Percentiles rank a stretch among this genome's conserved stretches.
These are phyloP conservation scores for Daldinia grandis DNA, from an alignment of 495 filamentous ascomycete genomes.

Conservation along the genomic window DNA sequence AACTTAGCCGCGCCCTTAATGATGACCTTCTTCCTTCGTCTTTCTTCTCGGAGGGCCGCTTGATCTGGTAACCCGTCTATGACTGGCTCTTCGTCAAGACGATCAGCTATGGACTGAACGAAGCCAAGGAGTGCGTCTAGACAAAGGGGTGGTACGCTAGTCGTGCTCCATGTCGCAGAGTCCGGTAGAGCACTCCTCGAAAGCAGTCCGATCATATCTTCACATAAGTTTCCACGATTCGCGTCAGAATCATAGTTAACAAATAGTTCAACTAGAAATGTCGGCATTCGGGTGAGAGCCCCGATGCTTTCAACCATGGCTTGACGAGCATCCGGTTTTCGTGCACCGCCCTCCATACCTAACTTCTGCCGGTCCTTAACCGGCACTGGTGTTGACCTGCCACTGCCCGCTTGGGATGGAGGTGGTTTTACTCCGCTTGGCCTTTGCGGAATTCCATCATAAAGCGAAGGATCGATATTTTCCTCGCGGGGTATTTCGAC, in stretches of 20 bases:
- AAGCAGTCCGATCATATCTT: constrained; percentile 92
- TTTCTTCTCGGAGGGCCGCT: constrained; percentile 69
- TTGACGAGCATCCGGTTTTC: constrained; percentile 93
- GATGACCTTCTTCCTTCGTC: constrained; percentile 83
- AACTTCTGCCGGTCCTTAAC: constrained; percentile 94
- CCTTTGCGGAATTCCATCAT: constrained; percentile 90
- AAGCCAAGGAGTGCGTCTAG: constrained; percentile 91
- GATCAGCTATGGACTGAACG: constrained; percentile 88
- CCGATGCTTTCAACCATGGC: constrained; percentile 99
- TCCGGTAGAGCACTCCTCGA: constrained; percentile 96
- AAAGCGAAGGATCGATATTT: constrained; percentile 89
- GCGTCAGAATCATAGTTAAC: constrained; percentile 98
- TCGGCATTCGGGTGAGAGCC: constrained; percentile 87
- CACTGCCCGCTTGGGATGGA: constrained; percentile 79
- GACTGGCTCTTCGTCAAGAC: constrained; percentile 74
- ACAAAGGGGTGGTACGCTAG: constrained; percentile 95
- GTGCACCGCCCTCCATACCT: constrained; percentile 88
- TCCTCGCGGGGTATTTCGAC: constrained; percentile 91
- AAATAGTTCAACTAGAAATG: constrained; percentile 93
- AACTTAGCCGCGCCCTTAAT: constrained; percentile 90
- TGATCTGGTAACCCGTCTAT: constrained; percentile 74
- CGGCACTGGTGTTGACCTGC: constrained; percentile 88
- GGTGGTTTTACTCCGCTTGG: constrained; percentile 85
- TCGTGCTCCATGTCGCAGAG: constrained; percentile 98
- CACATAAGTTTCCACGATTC: constrained; percentile 89